Evolutionary conservation across 768 basidiomycete species (phyloP), one percentile per base, ranked within the genome.

Genomic region (Austroboletus festivus): DNA sequence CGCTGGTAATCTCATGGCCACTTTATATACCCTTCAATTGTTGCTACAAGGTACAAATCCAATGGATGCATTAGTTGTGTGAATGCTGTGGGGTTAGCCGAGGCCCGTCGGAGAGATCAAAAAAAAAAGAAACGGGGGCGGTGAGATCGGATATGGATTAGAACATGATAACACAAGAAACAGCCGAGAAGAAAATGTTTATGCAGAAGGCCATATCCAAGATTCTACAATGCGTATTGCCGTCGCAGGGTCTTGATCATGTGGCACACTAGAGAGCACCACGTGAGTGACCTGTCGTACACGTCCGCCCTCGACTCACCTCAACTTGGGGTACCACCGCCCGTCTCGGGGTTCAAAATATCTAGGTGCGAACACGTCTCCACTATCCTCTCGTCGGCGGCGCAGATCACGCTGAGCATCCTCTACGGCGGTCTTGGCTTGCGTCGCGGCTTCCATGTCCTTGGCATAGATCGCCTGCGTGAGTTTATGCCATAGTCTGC

Each of bases 371-470:
- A 88, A 84, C 43, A 70, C 71, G 54, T 80, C 74, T 5, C 89
- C 89, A 18, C 66, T 78, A 59, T 87, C 88, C 50, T 94, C 93
- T 52, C 87, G 75, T 63, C 72, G 71, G 61, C 77, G 81, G 33
- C 90, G 82, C 47, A 78, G 68, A 58, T 96, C 93, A 41, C 96
- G 77, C 70, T 98, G 94, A 21, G 83, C 83, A 54, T 95, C 93
- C 71, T 99, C 96, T 1, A 99, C 89, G 12, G 77, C 76, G 3
- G 81, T 80, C 75, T 99, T 99, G 41, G 92, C 90, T 22, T 79
- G 80, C 4, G 93, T 96, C 20, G 96, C 96, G 11, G 81, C 85
- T 57, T 94, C 91, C 92, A 98, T 95, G 65, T 99, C 93, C 61
- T 86, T 90, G 26, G 74, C 74, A 24, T 76, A 64, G 68, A 99